These are phyloP conservation scores for Syzygium jambos DNA, from an alignment of 345 rosid species.

Conservation along the genomic window DNA sequence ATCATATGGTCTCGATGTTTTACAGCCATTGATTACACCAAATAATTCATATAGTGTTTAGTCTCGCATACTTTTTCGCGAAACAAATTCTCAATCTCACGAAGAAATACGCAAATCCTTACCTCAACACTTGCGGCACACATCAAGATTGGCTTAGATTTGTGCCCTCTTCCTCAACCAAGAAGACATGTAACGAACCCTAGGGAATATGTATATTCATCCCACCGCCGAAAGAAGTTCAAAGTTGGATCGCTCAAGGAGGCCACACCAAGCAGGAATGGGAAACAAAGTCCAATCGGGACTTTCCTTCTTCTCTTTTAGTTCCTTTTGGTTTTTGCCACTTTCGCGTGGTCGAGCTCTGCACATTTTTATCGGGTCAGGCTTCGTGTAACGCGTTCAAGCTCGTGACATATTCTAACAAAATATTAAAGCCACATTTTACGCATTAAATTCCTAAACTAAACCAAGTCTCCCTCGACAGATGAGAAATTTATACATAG, in stretches of 20 bases:
- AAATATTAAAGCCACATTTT: not conserved
- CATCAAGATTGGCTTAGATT: conserved; percentile 4
- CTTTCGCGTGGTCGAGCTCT: no score
- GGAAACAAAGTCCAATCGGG: not conserved
- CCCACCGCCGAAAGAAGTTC: not conserved
- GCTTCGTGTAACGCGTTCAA: no score
- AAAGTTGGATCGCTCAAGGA: not conserved
- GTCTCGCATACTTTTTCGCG: not conserved
- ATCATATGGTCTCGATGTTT: not conserved
- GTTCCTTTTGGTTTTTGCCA: no score
- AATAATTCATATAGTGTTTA: not conserved
- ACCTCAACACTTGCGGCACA: not conserved
- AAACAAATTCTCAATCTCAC: not conserved
- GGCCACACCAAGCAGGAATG: not conserved
- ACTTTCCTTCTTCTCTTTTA: no score
- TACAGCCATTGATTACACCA: not conserved
- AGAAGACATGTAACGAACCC: not conserved
- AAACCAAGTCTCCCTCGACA: not conserved
- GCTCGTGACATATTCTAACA: no score
- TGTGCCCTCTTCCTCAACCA: conserved; percentile 14
- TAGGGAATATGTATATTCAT: not conserved
- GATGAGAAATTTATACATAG: not conserved
- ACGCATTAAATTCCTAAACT: not conserved
- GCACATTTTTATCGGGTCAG: no score
- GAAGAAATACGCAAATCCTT: not conserved